These are phyloP conservation scores for Fusarium secorum DNA, from an alignment of 2,329 filamentous ascomycete genomes.

Conservation along the genomic window DNA sequence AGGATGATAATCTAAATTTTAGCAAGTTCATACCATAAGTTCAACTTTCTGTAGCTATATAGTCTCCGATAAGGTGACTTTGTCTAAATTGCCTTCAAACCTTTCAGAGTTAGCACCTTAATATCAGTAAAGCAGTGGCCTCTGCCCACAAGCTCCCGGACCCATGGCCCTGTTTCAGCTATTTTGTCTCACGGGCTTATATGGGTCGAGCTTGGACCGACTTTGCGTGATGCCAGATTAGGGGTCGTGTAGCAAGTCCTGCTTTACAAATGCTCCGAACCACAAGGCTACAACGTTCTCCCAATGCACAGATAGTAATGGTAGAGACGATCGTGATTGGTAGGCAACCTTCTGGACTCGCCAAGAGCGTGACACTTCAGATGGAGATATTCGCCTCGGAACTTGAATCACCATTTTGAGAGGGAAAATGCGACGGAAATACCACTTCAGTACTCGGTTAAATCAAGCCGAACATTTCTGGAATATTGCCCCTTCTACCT, in stretches of 20 bases:
- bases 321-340: background rate
- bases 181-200: fast-evolving
- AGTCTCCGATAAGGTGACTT: too few species aligned
- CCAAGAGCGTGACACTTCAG: background rate
- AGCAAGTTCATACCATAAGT: fast-evolving
- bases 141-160: background rate
- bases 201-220: background rate
- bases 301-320: background rate
- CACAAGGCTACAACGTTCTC: too few species aligned
- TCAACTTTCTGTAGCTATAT: too few species aligned
- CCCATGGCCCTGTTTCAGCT: background rate
- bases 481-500: background rate
- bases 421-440: background rate
- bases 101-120: fast-evolving
- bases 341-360: background rate
- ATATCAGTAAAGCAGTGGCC: fast-evolving
- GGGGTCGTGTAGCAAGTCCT: background rate
- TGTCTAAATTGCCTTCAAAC: fast-evolving
- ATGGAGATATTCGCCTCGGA: too few species aligned
- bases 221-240: fast-evolving
- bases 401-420: background rate
- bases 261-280: fast-evolving
- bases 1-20: background rate
- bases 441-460: background rate
- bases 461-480: too few species aligned